Evolutionary conservation across 164 flowering plant species (phyloP), one percentile per base, ranked within the genome.

Genomic region (Magnolia kwangsiensis): DNA sequence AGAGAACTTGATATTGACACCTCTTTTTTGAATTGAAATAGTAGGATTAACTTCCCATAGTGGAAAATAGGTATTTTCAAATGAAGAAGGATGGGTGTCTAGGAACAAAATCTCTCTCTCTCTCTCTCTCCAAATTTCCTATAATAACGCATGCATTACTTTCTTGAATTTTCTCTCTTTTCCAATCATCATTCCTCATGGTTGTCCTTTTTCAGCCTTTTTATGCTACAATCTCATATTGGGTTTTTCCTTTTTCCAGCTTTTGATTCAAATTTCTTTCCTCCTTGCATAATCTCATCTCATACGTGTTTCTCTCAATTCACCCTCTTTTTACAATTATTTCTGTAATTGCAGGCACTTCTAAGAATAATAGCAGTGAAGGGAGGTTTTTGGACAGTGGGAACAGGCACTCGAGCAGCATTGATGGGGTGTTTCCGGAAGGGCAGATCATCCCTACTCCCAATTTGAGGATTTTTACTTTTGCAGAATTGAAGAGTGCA

Each of bases 391-490:
- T 4, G n/a, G 71, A 51, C 14, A 68, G n/a, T 29, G 51, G 51
- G n/a, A 18, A n/a, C 16, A 16, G 29, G 16, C 61, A 55, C 61
- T 68, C 49, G 50, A 68, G 20, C 71, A 68, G 71, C 45, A 24
- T 29, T 14, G 89, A 80, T 0, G 87, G 80, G 79, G 76, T 49
- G 13, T 70, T 21, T 50, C 75, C 83, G n/a, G 55, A 80, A 4
- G 93, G 93, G 21, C 82, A 82, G 24, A 82, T 90, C 8, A 76
- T 91, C 71, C 82, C 84, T 8, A 67, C 80, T 3, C 87, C 90
- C 16, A 85, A 83, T 74, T 75, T 91, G 80, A 92, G 81, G 74
- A 74, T 76, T 8, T 91, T 81, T 85, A 88, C 67, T n/a, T 90
- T 85, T 79, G 71, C 84, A 0, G 97, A 92, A 69, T 66, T 92